phyloP scores from a whole-genome alignment of 805 yeast genomes.

The Myxozyma geophila region DNA sequence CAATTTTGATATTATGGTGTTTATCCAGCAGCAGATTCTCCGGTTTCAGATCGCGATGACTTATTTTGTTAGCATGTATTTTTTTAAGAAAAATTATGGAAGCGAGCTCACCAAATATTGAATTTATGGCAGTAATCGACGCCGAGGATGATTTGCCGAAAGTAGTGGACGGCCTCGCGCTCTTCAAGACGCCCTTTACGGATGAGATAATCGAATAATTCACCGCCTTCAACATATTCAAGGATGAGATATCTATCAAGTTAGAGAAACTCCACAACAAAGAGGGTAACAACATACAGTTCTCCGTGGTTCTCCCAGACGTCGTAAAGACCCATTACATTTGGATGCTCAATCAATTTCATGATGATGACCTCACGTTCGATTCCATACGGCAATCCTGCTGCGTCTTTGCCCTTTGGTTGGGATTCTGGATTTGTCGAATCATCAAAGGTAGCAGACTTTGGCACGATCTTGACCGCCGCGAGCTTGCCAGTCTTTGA shows the following conservation, averaged over 20 bases:
- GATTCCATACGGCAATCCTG: slow-evolving; percentile 88
- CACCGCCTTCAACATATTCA: slow-evolving; percentile 98
- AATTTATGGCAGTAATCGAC: slow-evolving; percentile 83
- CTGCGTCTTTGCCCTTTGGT: slow-evolving; percentile 48
- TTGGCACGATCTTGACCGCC: slow-evolving; percentile 95
- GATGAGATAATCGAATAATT: slow-evolving; percentile 87
- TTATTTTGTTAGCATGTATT: background rate
- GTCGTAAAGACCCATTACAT: slow-evolving; percentile 89
- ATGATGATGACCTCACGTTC: slow-evolving; percentile 96
- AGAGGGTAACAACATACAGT: slow-evolving; percentile 45
- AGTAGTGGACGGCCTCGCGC: slow-evolving; percentile 85
- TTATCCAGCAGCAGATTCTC: slow-evolving; percentile 82
- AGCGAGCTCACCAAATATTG: slow-evolving; percentile 61
- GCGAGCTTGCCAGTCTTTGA: slow-evolving; percentile 84
- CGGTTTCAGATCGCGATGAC: slow-evolving; percentile 74
- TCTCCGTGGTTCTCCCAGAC: slow-evolving; percentile 98
- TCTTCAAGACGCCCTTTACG: slow-evolving; percentile 88
- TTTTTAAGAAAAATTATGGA: background rate
- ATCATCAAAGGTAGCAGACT: slow-evolving; percentile 53
- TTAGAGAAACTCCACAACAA: background rate
- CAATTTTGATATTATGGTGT: slow-evolving; percentile 87
- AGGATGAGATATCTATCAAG: slow-evolving; percentile 66
- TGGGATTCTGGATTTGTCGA: slow-evolving; percentile 42
- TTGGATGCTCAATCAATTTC: slow-evolving; percentile 93
- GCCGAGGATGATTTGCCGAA: slow-evolving; percentile 82